Base-by-base conservation (phyloP, 208 protist genomes). In the Wallacemonas sp. region DNA sequence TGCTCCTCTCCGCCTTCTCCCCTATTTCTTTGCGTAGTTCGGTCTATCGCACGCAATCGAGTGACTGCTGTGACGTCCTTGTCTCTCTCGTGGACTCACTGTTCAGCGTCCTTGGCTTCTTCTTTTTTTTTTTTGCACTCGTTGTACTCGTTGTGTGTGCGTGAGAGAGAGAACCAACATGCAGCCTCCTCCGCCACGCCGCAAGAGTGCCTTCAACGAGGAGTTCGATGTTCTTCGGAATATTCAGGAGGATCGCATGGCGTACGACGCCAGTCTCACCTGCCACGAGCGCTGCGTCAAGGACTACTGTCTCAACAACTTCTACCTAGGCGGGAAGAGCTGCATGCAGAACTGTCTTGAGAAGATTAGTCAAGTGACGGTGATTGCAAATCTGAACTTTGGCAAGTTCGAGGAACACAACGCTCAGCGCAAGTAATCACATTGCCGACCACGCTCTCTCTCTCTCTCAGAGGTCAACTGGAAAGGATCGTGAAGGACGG, bases 321-420 rank as follows among this genome's bases (percentile, higher is more conserved):
- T 94, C 44, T 91, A 91, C 53, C 63, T 72, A 19, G 38, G 62
- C 4, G 91, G 94, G 61, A 82, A 89, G 67, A 78, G 62, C 15
- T 96, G 91, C 76, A 93, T 93, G 87, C 46, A 81, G 17, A 96
- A 96, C 64, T 96, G 91, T 52, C 65, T 96, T n/a, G 84, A 89
- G 32, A 92, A 94, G 75, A 73, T 93, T 24, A 87, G 81, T 58
- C 87, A 96, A 66, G 77, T 82, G 17, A 85, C 83, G 0, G 77
- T 96, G 46, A 91, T 96, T 58, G 87, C 85, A 19, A 96, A 96
- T 66, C 76, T 94, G 45, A 87, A 87, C 66, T 91, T 89, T 42
- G 74, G 74, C 39, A 91, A 91, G 62, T 92, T 89, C 55, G 87
- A 92, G 54, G 73, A 93, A 59, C 39, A 68, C 15, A 29, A 80